Conservation (phyloP, 2,329 filamentous ascomycete species). For the Neocucurbitaria cava region DNA sequence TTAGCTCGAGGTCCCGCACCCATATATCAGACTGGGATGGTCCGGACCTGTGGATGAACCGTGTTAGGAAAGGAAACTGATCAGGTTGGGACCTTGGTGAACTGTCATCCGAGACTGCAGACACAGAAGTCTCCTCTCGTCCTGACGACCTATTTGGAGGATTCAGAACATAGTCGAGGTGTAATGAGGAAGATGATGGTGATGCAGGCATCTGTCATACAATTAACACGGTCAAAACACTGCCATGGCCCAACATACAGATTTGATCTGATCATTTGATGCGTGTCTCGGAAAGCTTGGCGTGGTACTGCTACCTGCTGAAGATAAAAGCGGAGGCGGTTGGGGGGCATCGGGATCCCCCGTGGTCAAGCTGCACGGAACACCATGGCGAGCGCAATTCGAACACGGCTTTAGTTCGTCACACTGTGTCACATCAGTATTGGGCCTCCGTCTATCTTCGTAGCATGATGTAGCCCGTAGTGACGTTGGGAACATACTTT, state of each 20-base stretch:
- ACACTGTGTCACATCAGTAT: slow-evolving; percentile 37
- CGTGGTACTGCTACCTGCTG: slow-evolving; percentile 15
- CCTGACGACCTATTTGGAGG: slow-evolving; percentile 12
- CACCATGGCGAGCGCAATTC: slow-evolving; percentile 47
- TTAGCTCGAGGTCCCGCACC: slow-evolving; percentile 43
- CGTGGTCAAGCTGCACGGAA: slow-evolving; percentile 44
- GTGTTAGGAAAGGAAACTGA: slow-evolving; percentile 41
- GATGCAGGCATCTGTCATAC: slow-evolving; percentile 18
- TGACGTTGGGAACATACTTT: slow-evolving; percentile 35
- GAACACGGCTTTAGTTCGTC: slow-evolving; percentile 49
- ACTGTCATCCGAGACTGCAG: slow-evolving; percentile 25
- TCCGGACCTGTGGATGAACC: slow-evolving; percentile 34
- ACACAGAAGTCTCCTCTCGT: slow-evolving; percentile 9
- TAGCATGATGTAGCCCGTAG: background rate
- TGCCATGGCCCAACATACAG: slow-evolving; percentile 16
- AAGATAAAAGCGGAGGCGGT: slow-evolving; percentile 17
- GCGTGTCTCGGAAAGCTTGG: slow-evolving; percentile 20
- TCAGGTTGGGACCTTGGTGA: slow-evolving; percentile 39
- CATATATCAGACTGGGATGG: slow-evolving; percentile 33
- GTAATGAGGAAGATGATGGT: slow-evolving; percentile 24
- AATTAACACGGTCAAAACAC: background rate
- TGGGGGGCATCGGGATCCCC: slow-evolving; percentile 28
- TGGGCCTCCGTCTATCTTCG: background rate
- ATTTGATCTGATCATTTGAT: slow-evolving; percentile 16
- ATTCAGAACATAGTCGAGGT: slow-evolving; percentile 32